phyloP scores from a whole-genome alignment of 257 asterid genomes.

The Haberlea rhodopensis region DNA sequence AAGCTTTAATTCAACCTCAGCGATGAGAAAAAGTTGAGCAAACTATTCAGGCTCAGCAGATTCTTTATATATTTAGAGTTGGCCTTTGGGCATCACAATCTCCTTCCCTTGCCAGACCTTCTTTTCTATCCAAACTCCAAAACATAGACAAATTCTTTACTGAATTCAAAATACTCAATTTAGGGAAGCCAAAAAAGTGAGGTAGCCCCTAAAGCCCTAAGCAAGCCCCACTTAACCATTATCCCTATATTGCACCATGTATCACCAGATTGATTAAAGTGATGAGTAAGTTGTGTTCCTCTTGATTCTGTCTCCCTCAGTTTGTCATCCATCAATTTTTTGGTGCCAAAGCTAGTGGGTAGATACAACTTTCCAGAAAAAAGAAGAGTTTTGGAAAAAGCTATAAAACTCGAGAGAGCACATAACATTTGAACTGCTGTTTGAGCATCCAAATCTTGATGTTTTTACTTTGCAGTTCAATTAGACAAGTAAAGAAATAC shows the following conservation, averaged over 20 bases:
- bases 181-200: background rate
- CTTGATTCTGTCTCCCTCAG: background rate
- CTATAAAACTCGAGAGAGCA: background rate
- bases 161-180: too few relatives aligned
- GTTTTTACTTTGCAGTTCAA: conserved; percentile 16
- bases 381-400: background rate
- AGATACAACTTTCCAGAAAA: background rate
- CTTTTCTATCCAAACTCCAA: too few relatives aligned
- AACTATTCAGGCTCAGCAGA: background rate
- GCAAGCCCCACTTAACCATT: background rate
- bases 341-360: background rate
- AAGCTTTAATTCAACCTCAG: conserved; percentile 4
- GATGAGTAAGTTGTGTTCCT: too few relatives aligned
- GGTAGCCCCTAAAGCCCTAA: background rate
- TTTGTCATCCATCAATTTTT: conserved; percentile 10
- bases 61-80: background rate
- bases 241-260: background rate
- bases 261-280: too few relatives aligned
- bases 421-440: background rate
- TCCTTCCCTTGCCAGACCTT: too few relatives aligned
- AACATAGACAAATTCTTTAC: too few relatives aligned
- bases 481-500: background rate
- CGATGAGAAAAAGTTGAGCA: background rate
- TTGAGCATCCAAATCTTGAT: background rate
- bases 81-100: background rate